Conservation (phyloP, 2,329 filamentous ascomycete species). For the Ophiocordyceps unilateralis region DNA sequence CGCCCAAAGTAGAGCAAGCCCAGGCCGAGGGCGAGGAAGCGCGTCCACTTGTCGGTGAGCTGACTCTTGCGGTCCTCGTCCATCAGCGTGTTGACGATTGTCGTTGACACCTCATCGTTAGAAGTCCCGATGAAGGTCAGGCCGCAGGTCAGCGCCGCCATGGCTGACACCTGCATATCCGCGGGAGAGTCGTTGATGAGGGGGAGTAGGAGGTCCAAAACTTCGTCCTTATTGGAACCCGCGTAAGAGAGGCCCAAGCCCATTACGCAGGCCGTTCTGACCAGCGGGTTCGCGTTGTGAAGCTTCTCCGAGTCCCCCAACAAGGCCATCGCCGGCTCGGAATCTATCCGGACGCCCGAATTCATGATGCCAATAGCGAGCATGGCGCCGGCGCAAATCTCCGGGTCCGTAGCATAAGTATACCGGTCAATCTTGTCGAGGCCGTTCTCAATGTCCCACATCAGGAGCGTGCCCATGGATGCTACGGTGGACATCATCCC, state of each 20-base stretch:
- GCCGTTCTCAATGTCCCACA: slow-evolving; percentile 88
- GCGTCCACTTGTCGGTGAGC: slow-evolving; percentile 94
- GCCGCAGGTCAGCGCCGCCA: slow-evolving; percentile 83
- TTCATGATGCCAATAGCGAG: slow-evolving; percentile 93
- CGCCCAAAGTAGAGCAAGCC: slow-evolving; percentile 90
- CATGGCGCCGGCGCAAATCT: slow-evolving; percentile 78
- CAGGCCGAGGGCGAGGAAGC: slow-evolving; percentile 87
- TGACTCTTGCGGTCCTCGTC: slow-evolving; percentile 85
- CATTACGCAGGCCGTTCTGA: slow-evolving; percentile 82
- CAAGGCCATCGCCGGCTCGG: slow-evolving; percentile 77
- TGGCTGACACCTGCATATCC: slow-evolving; percentile 90
- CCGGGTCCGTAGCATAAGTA: slow-evolving; percentile 64
- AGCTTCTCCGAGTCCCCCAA: slow-evolving; percentile 68
- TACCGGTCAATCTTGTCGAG: slow-evolving; percentile 90
- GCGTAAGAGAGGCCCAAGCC: slow-evolving; percentile 89
- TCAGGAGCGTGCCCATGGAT: slow-evolving; percentile 74
- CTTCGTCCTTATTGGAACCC: slow-evolving; percentile 77
- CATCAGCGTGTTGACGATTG: slow-evolving; percentile 80
- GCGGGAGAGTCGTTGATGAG: slow-evolving; percentile 70
- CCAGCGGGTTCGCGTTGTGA: slow-evolving; percentile 56
- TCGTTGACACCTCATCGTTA: slow-evolving; percentile 77
- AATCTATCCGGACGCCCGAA: slow-evolving; percentile 75
- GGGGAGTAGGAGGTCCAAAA: slow-evolving; percentile 72
- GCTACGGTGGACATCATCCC: slow-evolving; percentile 95
- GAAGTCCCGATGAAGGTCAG: slow-evolving; percentile 87